Percentiles rank a stretch among this genome's conserved stretches.
phyloP scores from a whole-genome alignment of 306 rosid species.

The Cicer judaicum region DNA sequence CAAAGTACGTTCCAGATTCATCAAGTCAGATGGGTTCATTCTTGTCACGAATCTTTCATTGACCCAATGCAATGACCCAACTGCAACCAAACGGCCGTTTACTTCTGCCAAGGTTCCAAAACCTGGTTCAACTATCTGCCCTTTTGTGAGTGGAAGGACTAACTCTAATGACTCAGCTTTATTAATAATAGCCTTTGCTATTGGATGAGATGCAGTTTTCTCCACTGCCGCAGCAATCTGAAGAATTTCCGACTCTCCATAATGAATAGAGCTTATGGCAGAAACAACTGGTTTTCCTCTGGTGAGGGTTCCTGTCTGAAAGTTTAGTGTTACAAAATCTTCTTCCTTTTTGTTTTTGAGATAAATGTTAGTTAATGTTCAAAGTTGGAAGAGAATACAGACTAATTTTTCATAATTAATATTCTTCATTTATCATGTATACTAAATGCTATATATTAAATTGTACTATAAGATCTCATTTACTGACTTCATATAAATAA shows the following conservation, averaged over 20 bases:
- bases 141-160: conserved; percentile 71
- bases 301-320: conserved; percentile 98
- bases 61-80: conserved; percentile 88
- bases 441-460: not conserved
- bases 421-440: not conserved
- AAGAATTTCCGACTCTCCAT: conserved; percentile 79
- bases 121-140: conserved; percentile 90
- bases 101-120: conserved; percentile 90
- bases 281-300: conserved; percentile 93
- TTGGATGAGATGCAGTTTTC: conserved; percentile 97
- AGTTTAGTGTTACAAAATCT: conserved; percentile 40
- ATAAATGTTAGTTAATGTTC: conserved; percentile 2
- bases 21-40: conserved; percentile 54
- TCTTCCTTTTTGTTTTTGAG: not conserved
- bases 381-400: not conserved
- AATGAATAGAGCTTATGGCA: conserved; percentile 61
- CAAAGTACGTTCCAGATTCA: conserved; percentile 63
- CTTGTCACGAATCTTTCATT: conserved; percentile 62
- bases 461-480: conserved; percentile 2
- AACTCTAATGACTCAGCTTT: conserved; percentile 80
- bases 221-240: conserved; percentile 94
- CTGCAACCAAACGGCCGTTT: conserved; percentile 83
- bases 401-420: not conserved
- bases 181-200: conserved; percentile 83
- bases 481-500: not conserved